Evolutionary conservation across 768 basidiomycete species (phyloP).

Genomic region (Holtermannia corniformis): DNA sequence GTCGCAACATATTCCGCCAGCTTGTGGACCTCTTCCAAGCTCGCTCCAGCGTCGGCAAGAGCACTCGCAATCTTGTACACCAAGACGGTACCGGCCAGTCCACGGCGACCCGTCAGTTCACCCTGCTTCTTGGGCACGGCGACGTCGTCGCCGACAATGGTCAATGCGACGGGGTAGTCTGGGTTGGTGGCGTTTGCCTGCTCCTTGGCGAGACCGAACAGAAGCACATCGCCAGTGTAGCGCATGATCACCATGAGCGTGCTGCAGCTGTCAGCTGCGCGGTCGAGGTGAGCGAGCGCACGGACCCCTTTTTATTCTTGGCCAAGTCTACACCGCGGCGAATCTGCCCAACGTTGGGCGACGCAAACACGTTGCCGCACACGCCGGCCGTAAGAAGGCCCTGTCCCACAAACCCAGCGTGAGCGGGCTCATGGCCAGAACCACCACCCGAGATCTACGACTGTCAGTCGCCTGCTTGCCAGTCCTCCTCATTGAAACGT

Average conservation of each 20-base stretch:
- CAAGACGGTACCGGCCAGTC: slow-evolving; percentile 43
- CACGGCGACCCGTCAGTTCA: slow-evolving; percentile 43
- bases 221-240: slow-evolving; percentile 44
- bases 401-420: slow-evolving; percentile 76
- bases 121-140: slow-evolving; percentile 43
- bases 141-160: slow-evolving; percentile 44
- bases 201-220: slow-evolving; percentile 43
- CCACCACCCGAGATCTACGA: slow-evolving; percentile 33
- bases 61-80: slow-evolving; percentile 44
- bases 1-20: slow-evolving; percentile 34
- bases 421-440: slow-evolving; percentile 76
- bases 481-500: not conserved
- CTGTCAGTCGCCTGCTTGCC: not conserved
- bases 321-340: slow-evolving; percentile 63
- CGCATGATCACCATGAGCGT: slow-evolving; percentile 37
- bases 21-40: slow-evolving; percentile 38
- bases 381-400: slow-evolving; percentile 78
- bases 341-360: slow-evolving; percentile 78
- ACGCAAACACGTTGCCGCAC: slow-evolving; percentile 81
- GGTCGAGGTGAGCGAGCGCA: not conserved
- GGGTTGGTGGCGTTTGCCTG: slow-evolving; percentile 30
- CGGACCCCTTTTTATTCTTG: slow-evolving; percentile 36
- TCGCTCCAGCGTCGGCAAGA: slow-evolving; percentile 36
- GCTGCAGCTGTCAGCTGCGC: not conserved
- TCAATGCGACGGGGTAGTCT: slow-evolving; percentile 33